Base-by-base conservation (phyloP, 2,329 filamentous ascomycete species). In the Escovopsis sp. region DNA sequence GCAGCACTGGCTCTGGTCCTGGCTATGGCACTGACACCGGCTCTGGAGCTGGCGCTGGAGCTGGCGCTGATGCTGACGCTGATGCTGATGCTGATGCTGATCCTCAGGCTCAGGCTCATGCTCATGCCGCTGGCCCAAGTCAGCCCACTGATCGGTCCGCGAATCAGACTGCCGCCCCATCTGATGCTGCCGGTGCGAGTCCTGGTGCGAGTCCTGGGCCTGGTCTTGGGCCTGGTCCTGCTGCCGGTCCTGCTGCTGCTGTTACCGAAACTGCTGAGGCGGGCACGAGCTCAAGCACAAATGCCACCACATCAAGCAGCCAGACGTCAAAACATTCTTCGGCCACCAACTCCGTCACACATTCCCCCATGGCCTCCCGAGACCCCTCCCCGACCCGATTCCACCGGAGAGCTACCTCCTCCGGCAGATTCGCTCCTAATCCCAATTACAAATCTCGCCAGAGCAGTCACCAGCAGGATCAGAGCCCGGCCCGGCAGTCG, bases 391-490 rank as follows among this genome's bases (percentile, higher is more conserved):
- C 66, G 13, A 56, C 55, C 33, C 55, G 63, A 34, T 58, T 60
- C 21, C 45, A 46, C 27, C 52, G 47, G 45, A 57, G 51, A 47
- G 50, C 54, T 27, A 47, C 55, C 14, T 57, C 56, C 5, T 49
- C 49, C 34, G 51, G 46, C 46, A 42, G 53, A 53, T 41, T 57
- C 44, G 37, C 50, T 47, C 54, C 54, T 35, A 63, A 63, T 34
- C 8, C 21, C 11, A 25, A 8, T 11, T 25, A 25, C 21, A 64
- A 70, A 46, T 75, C 77, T 39, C 72, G 76, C 48, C 79, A 76
- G 53, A 75, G 71, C 52, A 82, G 75, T 52, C 51, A 25, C 11
- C 21, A 61, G 36, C 67, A 75, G 41, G 77, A 83, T 37, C 60
- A 67, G 39, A 82, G 75, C 46, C 76, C 78, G 15, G 63, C 68